These are phyloP conservation scores for Phialophora macrospora DNA, from an alignment of 2,329 filamentous ascomycete species.

Conservation along the genomic window DNA sequence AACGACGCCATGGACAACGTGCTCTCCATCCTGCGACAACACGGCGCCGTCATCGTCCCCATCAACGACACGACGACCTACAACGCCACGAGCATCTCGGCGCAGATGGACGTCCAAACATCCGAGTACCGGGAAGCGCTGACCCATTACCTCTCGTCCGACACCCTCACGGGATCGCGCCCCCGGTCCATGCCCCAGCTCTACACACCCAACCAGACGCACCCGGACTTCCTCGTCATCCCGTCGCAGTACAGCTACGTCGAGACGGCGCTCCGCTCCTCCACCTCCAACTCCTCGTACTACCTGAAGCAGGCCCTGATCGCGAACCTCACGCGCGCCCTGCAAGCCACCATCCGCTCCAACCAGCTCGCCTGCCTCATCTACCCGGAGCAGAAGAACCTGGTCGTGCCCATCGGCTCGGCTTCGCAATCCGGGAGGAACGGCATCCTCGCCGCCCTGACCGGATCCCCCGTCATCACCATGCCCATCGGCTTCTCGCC, in stretches of 20 bases:
- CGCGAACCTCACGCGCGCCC: constrained; percentile 56
- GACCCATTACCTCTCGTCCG: constrained; percentile 59
- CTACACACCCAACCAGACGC: constrained; percentile 44
- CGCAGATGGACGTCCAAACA: constrained; percentile 62
- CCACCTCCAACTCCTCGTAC: constrained; percentile 59
- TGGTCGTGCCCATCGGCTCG: constrained; percentile 64
- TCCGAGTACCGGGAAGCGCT: constrained; percentile 64
- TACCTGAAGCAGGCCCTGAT: constrained; percentile 55
- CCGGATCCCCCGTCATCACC: constrained; percentile 58
- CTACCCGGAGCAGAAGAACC: constrained; percentile 68
- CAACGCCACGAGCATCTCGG: constrained; percentile 57
- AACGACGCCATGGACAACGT: constrained; percentile 59
- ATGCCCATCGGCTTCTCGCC: constrained; percentile 56
- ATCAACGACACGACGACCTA: constrained; percentile 55
- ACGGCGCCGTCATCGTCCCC: constrained; percentile 58
- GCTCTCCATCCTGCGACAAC: constrained; percentile 51
- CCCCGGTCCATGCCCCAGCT: constrained; percentile 42
- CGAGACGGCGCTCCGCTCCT: constrained; percentile 56
- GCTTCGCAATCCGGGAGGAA: constrained; percentile 65
- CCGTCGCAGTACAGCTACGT: constrained; percentile 63
- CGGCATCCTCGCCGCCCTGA: constrained; percentile 61
- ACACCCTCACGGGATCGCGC: constrained; percentile 50
- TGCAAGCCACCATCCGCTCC: constrained; percentile 57
- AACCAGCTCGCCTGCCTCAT: constrained; percentile 62
- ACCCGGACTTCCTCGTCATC: constrained; percentile 61